These are phyloP conservation scores for Aspergillus sergii DNA, from an alignment of 2,329 filamentous ascomycete species.

Conservation along the genomic window DNA sequence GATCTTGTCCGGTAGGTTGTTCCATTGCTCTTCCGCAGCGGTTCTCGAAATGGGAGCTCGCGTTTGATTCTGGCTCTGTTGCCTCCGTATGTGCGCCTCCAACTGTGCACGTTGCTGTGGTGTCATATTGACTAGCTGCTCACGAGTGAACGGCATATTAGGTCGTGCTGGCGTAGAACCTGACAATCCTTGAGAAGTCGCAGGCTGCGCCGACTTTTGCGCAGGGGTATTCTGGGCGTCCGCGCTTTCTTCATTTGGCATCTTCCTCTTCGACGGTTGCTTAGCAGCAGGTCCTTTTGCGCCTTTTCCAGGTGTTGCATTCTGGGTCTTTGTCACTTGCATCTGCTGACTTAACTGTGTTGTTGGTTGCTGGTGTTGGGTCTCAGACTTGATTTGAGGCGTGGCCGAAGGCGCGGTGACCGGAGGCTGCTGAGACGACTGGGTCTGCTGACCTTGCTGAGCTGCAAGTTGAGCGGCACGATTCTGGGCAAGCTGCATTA, in stretches of 20 bases:
- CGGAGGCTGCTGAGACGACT: constrained; percentile 27
- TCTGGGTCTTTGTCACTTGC: constrained; percentile 34
- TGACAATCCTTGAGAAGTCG: constrained; percentile 21
- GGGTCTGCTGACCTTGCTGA: constrained; percentile 29
- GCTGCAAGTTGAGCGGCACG: constrained; percentile 28
- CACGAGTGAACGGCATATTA: constrained; percentile 31
- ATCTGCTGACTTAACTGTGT: constrained; percentile 30
- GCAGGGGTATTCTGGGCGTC: constrained; percentile 44
- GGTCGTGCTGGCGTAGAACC: constrained; percentile 25
- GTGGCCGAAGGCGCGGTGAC: constrained; percentile 23
- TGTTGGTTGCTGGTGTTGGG: constrained; percentile 26
- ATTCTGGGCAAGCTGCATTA: constrained; percentile 36
- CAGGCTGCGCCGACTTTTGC: constrained; percentile 29
- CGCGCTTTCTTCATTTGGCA: constrained; percentile 49
- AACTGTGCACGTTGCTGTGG: constrained; percentile 45
- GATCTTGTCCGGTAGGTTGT: constrained; percentile 41
- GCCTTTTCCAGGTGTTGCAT: constrained; percentile 28
- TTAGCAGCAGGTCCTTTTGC: constrained; percentile 32
- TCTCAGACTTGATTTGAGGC: constrained; percentile 27
- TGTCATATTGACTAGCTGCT: constrained; percentile 43
- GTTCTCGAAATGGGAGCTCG: constrained; percentile 37
- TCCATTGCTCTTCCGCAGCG: constrained; percentile 41
- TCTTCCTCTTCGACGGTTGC: constrained; percentile 46
- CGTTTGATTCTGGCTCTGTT: constrained; percentile 35
- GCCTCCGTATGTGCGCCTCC: constrained; percentile 39